Conservation (phyloP, 176 grass and related monocot genomes). For the Aegilops longissima region DNA sequence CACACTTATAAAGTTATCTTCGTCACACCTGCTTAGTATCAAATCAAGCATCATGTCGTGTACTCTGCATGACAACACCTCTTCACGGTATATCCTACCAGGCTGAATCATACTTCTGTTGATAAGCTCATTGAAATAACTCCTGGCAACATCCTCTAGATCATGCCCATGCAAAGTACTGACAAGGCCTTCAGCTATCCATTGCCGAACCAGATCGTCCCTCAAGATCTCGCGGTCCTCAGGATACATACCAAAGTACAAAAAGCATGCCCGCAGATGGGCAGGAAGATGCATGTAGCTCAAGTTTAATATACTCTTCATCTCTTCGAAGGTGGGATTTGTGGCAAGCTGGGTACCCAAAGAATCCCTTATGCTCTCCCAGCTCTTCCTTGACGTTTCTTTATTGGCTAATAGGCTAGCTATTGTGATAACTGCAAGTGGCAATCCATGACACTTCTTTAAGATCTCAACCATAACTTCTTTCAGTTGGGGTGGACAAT, state of each 20-base stretch:
- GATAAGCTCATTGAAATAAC: background rate
- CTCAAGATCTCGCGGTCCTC: rapidly evolving
- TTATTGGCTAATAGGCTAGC: background rate
- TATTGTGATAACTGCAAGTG: background rate
- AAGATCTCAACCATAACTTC: background rate
- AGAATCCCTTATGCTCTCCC: background rate
- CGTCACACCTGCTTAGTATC: background rate
- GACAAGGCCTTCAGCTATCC: background rate
- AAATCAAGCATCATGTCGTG: background rate
- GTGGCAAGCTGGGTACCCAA: background rate
- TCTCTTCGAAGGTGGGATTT: background rate
- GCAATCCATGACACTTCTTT: background rate
- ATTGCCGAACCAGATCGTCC: background rate
- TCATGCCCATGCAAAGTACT: background rate
- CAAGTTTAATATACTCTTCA: background rate
- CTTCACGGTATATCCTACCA: rapidly evolving
- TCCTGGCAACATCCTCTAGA: background rate
- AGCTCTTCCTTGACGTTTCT: background rate
- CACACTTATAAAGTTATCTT: background rate
- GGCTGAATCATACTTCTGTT: background rate
- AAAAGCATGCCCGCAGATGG: background rate
- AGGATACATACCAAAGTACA: background rate
- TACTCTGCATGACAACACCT: background rate
- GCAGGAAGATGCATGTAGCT: background rate
- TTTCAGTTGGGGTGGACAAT: background rate